Percentiles rank a stretch among this genome's conserved stretches.
These are phyloP conservation scores for Metarhizium album DNA, from an alignment of 2,329 filamentous ascomycete species.

Conservation along the genomic window DNA sequence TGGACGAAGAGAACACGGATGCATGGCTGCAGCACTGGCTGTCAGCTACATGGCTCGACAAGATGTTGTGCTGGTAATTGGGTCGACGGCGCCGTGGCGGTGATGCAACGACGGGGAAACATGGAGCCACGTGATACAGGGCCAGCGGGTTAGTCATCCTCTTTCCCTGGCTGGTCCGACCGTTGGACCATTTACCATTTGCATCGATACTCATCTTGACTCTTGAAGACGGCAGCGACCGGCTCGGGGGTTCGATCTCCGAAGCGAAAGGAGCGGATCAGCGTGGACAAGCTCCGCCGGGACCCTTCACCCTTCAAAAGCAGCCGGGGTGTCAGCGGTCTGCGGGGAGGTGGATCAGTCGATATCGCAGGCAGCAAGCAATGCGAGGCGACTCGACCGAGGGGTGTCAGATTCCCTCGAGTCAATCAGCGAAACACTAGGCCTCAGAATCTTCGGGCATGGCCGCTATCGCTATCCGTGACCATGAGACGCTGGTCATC, in stretches of 20 bases:
- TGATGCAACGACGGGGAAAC: background rate
- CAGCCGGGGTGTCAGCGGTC: background rate
- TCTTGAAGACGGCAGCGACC: no score
- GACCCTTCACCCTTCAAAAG: background rate
- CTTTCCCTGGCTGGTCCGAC: no score
- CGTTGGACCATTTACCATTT: no score
- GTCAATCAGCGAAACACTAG: no score
- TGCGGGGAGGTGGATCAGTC: background rate
- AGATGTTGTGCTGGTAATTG: background rate
- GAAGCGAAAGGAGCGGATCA: no score
- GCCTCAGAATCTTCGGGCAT: no score
- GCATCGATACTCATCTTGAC: no score
- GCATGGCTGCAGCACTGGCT: background rate
- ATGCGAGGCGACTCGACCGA: background rate
- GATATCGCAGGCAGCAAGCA: background rate
- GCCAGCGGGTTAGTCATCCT: background rate
- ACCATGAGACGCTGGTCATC: no score
- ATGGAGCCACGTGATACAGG: background rate
- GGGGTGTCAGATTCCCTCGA: no score
- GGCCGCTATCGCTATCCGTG: no score
- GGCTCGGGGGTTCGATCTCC: no score
- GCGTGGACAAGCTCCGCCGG: no score
- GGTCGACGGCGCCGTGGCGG: background rate
- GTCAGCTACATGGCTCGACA: background rate
- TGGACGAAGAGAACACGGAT: background rate